These are phyloP conservation scores for Spergularia marina DNA, from an alignment of 148 eudicot genomes.

Conservation along the genomic window DNA sequence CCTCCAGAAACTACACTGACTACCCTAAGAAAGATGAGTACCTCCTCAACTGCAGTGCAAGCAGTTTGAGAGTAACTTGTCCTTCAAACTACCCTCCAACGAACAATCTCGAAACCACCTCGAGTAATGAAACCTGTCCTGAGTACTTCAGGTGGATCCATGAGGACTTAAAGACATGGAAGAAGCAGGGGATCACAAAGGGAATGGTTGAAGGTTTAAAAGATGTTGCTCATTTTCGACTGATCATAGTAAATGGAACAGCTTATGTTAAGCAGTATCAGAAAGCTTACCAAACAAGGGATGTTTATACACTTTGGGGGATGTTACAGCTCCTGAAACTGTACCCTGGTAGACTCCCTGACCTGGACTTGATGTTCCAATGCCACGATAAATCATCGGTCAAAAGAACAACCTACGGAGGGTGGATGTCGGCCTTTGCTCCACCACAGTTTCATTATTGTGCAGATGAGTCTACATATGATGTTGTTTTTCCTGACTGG, in stretches of 20 bases:
- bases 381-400: slow-evolving; percentile 47
- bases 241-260: slow-evolving; percentile 54
- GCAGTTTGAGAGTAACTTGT: slow-evolving; percentile 33
- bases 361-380: slow-evolving; percentile 60
- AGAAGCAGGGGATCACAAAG: slow-evolving; percentile 44
- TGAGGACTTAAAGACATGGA: slow-evolving; percentile 53
- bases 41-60: slow-evolving; percentile 32
- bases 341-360: slow-evolving; percentile 63
- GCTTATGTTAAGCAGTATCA: slow-evolving; percentile 48
- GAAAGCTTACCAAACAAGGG: slow-evolving; percentile 53
- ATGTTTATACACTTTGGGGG: slow-evolving; percentile 51
- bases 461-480: slow-evolving; percentile 35
- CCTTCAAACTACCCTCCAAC: slow-evolving; percentile 39
- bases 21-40: slow-evolving; percentile 32
- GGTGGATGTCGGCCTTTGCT: slow-evolving; percentile 30
- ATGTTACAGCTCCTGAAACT: slow-evolving; percentile 53
- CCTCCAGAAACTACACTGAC: slow-evolving; percentile 21
- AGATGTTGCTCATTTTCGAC: slow-evolving; percentile 40
- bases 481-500: slow-evolving; percentile 72
- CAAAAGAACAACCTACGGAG: slow-evolving; percentile 7
- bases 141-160: slow-evolving; percentile 69
- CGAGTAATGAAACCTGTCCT: slow-evolving; percentile 40
- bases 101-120: slow-evolving; percentile 3
- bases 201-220: slow-evolving; percentile 47
- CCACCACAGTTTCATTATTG: slow-evolving; percentile 69